phyloP scores from a whole-genome alignment of 1,139 yeast genomes.

The Protomyces inouyei region DNA sequence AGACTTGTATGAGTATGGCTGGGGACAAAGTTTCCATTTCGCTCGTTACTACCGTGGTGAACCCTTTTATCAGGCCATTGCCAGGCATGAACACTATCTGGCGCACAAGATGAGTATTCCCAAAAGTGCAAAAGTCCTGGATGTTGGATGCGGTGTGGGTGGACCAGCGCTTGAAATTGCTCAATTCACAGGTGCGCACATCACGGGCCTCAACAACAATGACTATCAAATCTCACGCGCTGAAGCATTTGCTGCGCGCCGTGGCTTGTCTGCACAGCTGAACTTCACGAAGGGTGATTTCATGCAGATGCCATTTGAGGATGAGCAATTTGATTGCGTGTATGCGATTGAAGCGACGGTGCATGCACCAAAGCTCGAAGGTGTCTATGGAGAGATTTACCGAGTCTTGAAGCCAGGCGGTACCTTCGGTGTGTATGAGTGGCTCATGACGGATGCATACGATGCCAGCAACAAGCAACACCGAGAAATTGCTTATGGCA shows the following conservation, averaged over 20 bases:
- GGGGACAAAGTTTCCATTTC: slow-evolving; percentile 99
- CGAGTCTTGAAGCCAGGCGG: slow-evolving; percentile 98
- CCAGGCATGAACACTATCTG: slow-evolving; percentile 92
- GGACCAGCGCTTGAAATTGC: slow-evolving; percentile 97
- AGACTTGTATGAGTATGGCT: slow-evolving; percentile 80
- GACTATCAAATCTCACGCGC: slow-evolving; percentile 96
- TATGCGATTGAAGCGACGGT: slow-evolving; percentile 98
- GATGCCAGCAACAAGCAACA: slow-evolving; percentile 85
- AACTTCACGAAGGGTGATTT: slow-evolving; percentile 94
- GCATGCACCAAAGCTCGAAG: slow-evolving; percentile 94
- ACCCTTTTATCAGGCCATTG: slow-evolving; percentile 88
- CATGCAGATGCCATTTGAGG: slow-evolving; percentile 97
- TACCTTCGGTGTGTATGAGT: slow-evolving; percentile 93
- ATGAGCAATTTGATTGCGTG: slow-evolving; percentile 87
- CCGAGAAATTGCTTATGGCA: slow-evolving; percentile 93
- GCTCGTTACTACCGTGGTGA: slow-evolving; percentile 91
- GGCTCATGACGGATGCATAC: slow-evolving; percentile 96
- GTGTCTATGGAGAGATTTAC: slow-evolving; percentile 91
- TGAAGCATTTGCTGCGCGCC: slow-evolving; percentile 65
- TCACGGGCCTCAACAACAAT: slow-evolving; percentile 91
- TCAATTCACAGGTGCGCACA: slow-evolving; percentile 79
- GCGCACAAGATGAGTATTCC: slow-evolving; percentile 79
- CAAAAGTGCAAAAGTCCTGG: slow-evolving; percentile 81
- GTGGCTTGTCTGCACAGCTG: slow-evolving; percentile 65
- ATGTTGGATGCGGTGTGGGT: slow-evolving; percentile 99